Percentiles rank a stretch among this genome's conserved stretches.
Conservation (phyloP, 2,329 filamentous ascomycete genomes). For the Fusarium chlamydosporum region DNA sequence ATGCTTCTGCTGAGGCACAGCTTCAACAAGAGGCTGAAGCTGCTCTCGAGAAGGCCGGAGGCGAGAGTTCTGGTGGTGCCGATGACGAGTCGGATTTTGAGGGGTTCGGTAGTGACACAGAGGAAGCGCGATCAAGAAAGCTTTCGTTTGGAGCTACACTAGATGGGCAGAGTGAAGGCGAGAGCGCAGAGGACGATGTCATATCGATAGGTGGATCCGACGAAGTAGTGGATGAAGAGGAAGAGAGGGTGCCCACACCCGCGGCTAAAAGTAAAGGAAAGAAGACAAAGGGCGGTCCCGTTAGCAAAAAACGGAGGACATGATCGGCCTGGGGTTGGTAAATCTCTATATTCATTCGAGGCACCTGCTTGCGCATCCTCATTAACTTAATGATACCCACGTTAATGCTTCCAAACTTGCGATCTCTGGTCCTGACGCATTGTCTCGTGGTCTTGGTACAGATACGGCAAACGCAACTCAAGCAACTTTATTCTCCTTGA, state of each 20-base stretch:
- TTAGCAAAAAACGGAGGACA: constrained; percentile 50
- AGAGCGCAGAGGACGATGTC: constrained; percentile 59
- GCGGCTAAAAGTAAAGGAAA: constrained; percentile 40
- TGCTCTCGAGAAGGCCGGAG: constrained; percentile 51
- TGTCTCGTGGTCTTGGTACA: not conserved
- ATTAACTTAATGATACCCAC: constrained; percentile 45
- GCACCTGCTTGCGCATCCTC: constrained; percentile 38
- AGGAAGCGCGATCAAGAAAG: constrained; percentile 52
- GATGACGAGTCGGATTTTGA: constrained; percentile 58
- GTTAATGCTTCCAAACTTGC: constrained; percentile 34
- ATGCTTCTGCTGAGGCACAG: constrained; percentile 53
- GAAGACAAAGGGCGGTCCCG: constrained; percentile 36
- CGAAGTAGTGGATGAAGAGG: constrained; percentile 40
- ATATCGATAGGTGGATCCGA: constrained; percentile 51
- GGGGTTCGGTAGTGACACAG: constrained; percentile 56
- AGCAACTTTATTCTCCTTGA: no score
- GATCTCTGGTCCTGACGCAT: not conserved
- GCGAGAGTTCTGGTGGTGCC: constrained; percentile 56
- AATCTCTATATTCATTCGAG: constrained; percentile 42
- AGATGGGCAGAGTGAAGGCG: constrained; percentile 58
- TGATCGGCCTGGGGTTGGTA: constrained; percentile 36
- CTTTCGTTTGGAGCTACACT: constrained; percentile 52
- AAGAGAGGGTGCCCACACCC: constrained; percentile 35
- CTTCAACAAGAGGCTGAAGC: constrained; percentile 49
- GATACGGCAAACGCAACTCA: not conserved